Base-by-base conservation (phyloP, 441 rosid species). In the Eutrema salsugineum region DNA sequence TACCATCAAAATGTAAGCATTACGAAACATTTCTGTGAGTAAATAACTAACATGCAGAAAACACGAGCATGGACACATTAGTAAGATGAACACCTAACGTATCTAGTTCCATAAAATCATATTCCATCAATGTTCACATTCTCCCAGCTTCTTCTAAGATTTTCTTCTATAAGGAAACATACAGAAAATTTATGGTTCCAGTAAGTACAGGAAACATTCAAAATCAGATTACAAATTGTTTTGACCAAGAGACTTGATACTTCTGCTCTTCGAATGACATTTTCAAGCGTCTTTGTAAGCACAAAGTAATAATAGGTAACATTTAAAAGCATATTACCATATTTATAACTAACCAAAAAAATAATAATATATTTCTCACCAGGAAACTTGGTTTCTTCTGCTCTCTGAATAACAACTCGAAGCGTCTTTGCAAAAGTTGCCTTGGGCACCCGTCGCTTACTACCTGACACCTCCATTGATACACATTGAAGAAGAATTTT, bases 391-490 rank as follows among this genome's bases (percentile, higher is more conserved):
- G 84, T 75, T 81, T 88, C 91, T 79, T 86, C 94, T 0, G 96
- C 88, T 50, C 88, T 85, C 73, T 91, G 99, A 68, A 93, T 73
- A 20, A 80, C 89, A 63, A 83, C 72, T 61, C 97, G 86, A 60
- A 93, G 82, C 11, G 89, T 80, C 85, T 91, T 93, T 2, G 93
- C 97, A 73, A 84, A 83, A 47, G 54, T 73, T 36, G 79, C 75
- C 83, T 89, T 91, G 22, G 97, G 96, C 53, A 75, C 22, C 49
- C 95, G 84, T 27, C 89, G 80, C 79, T 91, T 95, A 87, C 88
- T 82, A 11, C 85, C 68, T 56, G 94, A 84, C 50, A 89, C 83
- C 84, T 95, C 99, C 75, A 66, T 49, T 2, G 95, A 83, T 49
- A 91, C 92, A 65, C 98, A 88, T 42, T 81, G 88, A 33, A 83